Base-by-base conservation (phyloP, 2,329 filamentous ascomycete genomes). In the Epichloe sibirici region DNA sequence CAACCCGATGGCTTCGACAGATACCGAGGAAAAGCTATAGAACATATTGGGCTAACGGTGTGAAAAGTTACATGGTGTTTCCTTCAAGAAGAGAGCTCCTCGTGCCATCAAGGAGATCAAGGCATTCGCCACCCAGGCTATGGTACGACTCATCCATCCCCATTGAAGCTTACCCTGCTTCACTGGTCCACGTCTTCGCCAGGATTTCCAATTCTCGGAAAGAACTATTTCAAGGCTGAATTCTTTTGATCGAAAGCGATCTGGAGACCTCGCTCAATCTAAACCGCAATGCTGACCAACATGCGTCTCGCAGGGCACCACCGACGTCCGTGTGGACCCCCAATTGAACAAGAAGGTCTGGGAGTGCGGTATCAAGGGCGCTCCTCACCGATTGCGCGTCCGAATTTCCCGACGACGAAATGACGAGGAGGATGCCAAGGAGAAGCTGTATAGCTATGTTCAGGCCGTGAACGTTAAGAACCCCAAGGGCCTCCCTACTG, bases 291-390 rank as follows among this genome's bases (percentile, higher is more conserved):
- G 53, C 61, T 64, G 56, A 65, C 56, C 40, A 45, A 56, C 31
- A 11, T 61, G 52, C 23, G 25, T 42, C 25, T 34, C 50, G 55
- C 65, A 98, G 93, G 91, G 91, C 72, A 98, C 93, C 77, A 76
- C 81, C 69, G 93, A 98, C 73, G 93, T 98, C 77, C 93, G 93
- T 68, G 78, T 98, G 71, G 93, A 98, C 83, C 93, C 93, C 70
- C 87, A 93, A 79, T 79, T 98, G 70, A 98, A 98, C 87, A 98
- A 98, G 88, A 97, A 98, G 84, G 91, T 98, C 74, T 98, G 93
- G 93, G 93, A 98, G 79, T 81, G 86, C 71, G 93, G 93, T 75
- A 85, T 98, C 81, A 98, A 97, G 88, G 94, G 93, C 70, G 90
- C 96, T 64, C 89, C 91, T 65, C 97, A 86, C 87, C 86, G 94